Percentiles rank a stretch among this genome's conserved stretches.
Conservation (phyloP, 2,329 filamentous ascomycete genomes). For the Neospermospora avenae region DNA sequence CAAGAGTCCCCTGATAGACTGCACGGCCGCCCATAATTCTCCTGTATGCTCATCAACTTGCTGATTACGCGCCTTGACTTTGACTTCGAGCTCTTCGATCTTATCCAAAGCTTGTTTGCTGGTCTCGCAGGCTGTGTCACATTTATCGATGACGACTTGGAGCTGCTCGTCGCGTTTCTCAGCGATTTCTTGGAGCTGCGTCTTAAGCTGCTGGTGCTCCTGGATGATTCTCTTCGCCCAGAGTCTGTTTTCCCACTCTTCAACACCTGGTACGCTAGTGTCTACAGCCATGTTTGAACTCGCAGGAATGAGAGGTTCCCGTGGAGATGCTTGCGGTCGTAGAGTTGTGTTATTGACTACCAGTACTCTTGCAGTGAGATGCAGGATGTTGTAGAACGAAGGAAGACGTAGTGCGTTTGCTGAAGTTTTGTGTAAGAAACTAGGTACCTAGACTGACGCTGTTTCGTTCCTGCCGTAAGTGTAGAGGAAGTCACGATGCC, state of each 20-base stretch:
- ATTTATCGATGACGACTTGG: slow-evolving; percentile 6
- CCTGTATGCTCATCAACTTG: slow-evolving; percentile 5
- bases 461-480: background rate
- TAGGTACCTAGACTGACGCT: too few relatives aligned
- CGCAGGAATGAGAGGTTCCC: background rate
- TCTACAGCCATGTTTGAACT: background rate
- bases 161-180: slow-evolving; percentile 6
- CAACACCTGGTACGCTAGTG: background rate
- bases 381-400: background rate
- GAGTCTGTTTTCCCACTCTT: slow-evolving; percentile 17
- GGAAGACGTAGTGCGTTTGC: too few relatives aligned
- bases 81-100: slow-evolving; percentile 13
- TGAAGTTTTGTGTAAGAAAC: too few relatives aligned
- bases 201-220: slow-evolving; percentile 24
- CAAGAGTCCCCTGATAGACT: background rate
- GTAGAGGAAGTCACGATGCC: background rate
- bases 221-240: slow-evolving; percentile 28
- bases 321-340: background rate
- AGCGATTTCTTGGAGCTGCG: slow-evolving; percentile 15
- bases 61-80: background rate
- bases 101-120: slow-evolving; percentile 14
- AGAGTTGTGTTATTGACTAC: too few relatives aligned
- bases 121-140: slow-evolving; percentile 8
- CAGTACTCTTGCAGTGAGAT: background rate
- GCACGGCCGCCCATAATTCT: slow-evolving; percentile 1